phyloP scores from a whole-genome alignment of 106 monocot genomes.

The Iris macrosiphon region DNA sequence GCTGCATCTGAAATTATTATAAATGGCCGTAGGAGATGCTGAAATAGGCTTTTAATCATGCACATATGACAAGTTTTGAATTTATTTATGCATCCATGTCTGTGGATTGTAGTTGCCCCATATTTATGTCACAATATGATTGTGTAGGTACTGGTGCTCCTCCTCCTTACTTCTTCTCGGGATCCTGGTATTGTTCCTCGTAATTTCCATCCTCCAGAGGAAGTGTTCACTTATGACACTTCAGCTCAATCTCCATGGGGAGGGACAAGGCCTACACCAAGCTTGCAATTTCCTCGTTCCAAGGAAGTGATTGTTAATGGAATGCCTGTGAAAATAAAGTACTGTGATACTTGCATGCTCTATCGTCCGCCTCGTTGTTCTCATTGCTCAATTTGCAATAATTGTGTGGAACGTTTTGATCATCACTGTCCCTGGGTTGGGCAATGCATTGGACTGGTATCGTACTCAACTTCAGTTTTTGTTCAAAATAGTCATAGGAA shows the following conservation, averaged over 20 bases:
- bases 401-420: conserved; percentile 37
- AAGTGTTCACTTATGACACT: conserved; percentile 57
- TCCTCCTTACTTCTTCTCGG: conserved; percentile 70
- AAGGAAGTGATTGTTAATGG: conserved; percentile 28
- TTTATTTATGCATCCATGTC: too few relatives aligned
- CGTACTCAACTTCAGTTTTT: neutral
- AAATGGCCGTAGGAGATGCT: too few relatives aligned
- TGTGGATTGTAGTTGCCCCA: too few relatives aligned
- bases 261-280: conserved; percentile 38
- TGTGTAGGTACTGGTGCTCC: conserved; percentile 51
- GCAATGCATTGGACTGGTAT: conserved; percentile 32
- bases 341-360: conserved; percentile 31
- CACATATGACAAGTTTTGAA: too few relatives aligned
- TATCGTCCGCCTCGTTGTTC: conserved; percentile 34
- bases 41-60: too few relatives aligned
- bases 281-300: conserved; percentile 27
- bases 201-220: conserved; percentile 80
- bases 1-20: too few relatives aligned
- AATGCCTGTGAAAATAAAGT: conserved; percentile 25
- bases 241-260: conserved; percentile 31
- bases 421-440: conserved; percentile 44
- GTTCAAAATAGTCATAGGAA: neutral
- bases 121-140: too few relatives aligned
- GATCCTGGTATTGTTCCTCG: conserved; percentile 93
- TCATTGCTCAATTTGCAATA: conserved; percentile 36